Percentiles rank a stretch among this genome's conserved stretches.
Evolutionary conservation across 768 basidiomycete genomes (phyloP).

Genomic region (Macrolepiota dolichaula): DNA sequence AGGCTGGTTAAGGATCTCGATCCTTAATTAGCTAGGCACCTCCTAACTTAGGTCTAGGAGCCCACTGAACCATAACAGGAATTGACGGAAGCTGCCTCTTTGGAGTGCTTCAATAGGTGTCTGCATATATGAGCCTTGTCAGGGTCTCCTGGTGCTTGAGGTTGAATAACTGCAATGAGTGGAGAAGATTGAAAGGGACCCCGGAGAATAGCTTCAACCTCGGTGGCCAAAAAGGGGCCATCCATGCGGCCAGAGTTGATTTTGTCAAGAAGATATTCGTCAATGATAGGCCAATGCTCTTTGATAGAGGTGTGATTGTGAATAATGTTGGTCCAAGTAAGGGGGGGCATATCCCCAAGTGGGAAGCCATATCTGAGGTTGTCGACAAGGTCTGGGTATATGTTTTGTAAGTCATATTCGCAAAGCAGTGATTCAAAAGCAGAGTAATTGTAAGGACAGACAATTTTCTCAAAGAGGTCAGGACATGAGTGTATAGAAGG

Average conservation of each 20-base stretch:
- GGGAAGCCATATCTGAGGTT: constrained; percentile 31
- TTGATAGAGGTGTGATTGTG: constrained; percentile 16
- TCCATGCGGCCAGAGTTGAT: constrained; percentile 19
- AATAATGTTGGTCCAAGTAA: constrained; percentile 18
- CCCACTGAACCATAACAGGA: no score
- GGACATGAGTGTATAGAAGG: constrained; percentile 4
- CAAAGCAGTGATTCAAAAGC: constrained; percentile 23
- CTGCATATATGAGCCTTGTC: constrained; percentile 24
- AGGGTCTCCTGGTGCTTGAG: constrained; percentile 19
- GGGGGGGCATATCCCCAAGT: constrained; percentile 26
- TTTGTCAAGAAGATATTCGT: constrained; percentile 19
- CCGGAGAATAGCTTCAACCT: constrained; percentile 18
- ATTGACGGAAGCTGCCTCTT: constrained; percentile 17
- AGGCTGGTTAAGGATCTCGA: no score
- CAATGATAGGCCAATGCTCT: constrained; percentile 12
- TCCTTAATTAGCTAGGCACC: no score
- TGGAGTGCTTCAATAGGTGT: constrained; percentile 23
- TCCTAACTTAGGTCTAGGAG: no score
- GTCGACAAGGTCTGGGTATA: constrained; percentile 25
- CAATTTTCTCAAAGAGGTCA: constrained; percentile 21
- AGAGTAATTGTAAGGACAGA: constrained; percentile 26
- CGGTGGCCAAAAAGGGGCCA: constrained; percentile 18
- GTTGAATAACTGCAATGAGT: constrained; percentile 21
- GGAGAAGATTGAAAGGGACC: constrained; percentile 28
- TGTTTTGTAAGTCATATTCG: background rate